These are phyloP conservation scores for Erysiphe pulchra DNA, from an alignment of 2,329 filamentous ascomycete species.

Conservation along the genomic window DNA sequence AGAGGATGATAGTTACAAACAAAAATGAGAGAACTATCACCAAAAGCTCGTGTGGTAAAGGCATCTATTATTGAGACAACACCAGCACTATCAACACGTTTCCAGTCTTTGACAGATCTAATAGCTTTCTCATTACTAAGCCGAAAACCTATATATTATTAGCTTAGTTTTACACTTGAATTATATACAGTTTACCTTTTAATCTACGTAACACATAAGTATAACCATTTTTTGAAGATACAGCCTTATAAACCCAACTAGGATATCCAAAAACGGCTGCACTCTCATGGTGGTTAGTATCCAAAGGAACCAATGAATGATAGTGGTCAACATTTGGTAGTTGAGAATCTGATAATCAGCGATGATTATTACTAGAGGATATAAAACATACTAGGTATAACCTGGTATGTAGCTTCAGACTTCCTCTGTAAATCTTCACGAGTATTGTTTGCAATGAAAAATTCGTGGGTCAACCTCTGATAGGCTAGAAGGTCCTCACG, in stretches of 20 bases:
- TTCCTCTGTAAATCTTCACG: slow-evolving; percentile 79
- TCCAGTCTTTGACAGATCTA: slow-evolving; percentile 68
- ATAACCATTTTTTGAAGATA: slow-evolving; percentile 66
- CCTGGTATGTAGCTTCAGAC: slow-evolving; percentile 60
- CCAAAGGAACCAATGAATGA: slow-evolving; percentile 74
- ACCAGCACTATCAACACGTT: slow-evolving; percentile 53
- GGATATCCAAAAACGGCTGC: slow-evolving; percentile 60
- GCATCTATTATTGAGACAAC: slow-evolving; percentile 75
- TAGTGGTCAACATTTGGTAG: slow-evolving; percentile 67
- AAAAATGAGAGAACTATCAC: slow-evolving; percentile 82
- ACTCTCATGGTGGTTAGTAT: slow-evolving; percentile 57
- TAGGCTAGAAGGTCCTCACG: slow-evolving; percentile 60
- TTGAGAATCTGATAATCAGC: slow-evolving; percentile 26
- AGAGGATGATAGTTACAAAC: slow-evolving; percentile 84
- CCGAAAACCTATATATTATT: slow-evolving; percentile 35
- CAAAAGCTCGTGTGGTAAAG: slow-evolving; percentile 81
- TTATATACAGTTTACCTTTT: slow-evolving; percentile 30
- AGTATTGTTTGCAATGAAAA: slow-evolving; percentile 71
- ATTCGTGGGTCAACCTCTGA: slow-evolving; percentile 67
- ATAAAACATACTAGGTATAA: slow-evolving; percentile 40
- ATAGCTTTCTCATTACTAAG: slow-evolving; percentile 79
- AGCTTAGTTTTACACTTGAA: neutral
- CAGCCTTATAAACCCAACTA: slow-evolving; percentile 89
- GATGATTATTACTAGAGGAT: slow-evolving; percentile 3
- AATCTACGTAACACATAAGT: slow-evolving; percentile 71